Percentiles rank a stretch among this genome's conserved stretches.
Conservation (phyloP, 305 asterid species). For the Fraxinus latifolia region DNA sequence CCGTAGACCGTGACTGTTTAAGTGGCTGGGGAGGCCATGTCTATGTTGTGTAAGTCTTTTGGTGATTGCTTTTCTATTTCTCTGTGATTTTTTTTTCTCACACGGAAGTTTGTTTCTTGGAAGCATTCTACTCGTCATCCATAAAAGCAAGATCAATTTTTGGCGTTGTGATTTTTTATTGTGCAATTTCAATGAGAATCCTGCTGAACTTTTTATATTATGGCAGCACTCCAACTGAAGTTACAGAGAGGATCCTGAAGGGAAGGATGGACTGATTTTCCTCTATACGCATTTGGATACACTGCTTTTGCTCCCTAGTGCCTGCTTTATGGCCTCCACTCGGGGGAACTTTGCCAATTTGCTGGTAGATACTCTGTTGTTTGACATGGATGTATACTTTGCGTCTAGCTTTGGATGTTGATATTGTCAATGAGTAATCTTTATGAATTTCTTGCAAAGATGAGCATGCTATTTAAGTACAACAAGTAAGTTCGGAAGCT, state of each 20-base stretch:
- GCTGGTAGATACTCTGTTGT: not conserved
- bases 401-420: not conserved
- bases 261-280: slow-evolving; percentile 78
- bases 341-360: not conserved
- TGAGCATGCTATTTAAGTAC: not conserved
- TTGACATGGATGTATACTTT: not conserved
- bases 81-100: not conserved
- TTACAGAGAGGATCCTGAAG: slow-evolving; percentile 26
- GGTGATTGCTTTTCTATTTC: not conserved
- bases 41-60: slow-evolving; percentile 73
- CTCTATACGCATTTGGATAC: not conserved
- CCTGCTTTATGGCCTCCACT: not conserved
- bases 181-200: not conserved
- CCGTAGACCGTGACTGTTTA: slow-evolving; percentile 91
- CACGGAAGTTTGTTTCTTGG: not conserved
- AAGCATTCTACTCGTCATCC: not conserved
- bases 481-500: not conserved
- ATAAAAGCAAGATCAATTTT: not conserved
- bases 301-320: not conserved
- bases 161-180: not conserved
- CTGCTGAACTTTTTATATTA: slow-evolving; percentile 9
- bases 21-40: slow-evolving; percentile 99
- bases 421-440: not conserved
- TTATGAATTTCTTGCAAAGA: not conserved
- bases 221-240: slow-evolving; percentile 91